phyloP scores from a whole-genome alignment of 2,329 filamentous ascomycete genomes.

The Phyllosticta paracitricarpa region DNA sequence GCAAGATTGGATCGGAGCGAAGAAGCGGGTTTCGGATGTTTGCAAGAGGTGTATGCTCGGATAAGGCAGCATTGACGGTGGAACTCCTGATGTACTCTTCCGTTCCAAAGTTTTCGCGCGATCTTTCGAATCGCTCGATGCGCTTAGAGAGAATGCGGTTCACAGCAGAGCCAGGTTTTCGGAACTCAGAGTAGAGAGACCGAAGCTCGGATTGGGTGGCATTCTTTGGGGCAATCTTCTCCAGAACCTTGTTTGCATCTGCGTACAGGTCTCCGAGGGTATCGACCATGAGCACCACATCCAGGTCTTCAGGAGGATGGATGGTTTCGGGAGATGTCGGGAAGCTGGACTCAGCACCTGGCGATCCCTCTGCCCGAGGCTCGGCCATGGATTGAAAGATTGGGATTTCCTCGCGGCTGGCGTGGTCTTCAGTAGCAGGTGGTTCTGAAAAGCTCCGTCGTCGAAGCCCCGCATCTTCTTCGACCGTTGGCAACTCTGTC shows the following conservation, averaged over 20 bases:
- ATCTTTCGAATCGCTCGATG: constrained; percentile 22
- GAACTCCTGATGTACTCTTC: constrained; percentile 31
- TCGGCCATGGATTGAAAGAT: background rate
- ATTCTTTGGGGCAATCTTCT: constrained; percentile 20
- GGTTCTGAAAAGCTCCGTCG: constrained; percentile 15
- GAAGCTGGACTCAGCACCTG: constrained; percentile 31
- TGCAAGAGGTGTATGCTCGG: background rate
- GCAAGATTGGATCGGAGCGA: constrained; percentile 32
- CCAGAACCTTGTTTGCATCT: constrained; percentile 20
- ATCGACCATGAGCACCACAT: constrained; percentile 32
- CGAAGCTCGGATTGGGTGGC: background rate
- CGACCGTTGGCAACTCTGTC: constrained; percentile 11
- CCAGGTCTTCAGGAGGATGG: constrained; percentile 20
- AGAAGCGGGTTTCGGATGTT: constrained; percentile 10
- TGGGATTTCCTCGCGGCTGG: background rate
- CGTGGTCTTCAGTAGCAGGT: background rate
- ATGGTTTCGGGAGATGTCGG: constrained; percentile 32
- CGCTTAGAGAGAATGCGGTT: constrained; percentile 14
- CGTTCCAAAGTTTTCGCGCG: constrained; percentile 26
- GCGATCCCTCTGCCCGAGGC: constrained; percentile 18
- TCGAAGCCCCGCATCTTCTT: constrained; percentile 11
- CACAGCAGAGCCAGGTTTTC: constrained; percentile 22
- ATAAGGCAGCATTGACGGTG: background rate
- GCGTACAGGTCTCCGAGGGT: constrained; percentile 29
- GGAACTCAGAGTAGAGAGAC: constrained; percentile 11